Conservation (phyloP, 805 yeast species). For the Monosporozyma siamensis region DNA sequence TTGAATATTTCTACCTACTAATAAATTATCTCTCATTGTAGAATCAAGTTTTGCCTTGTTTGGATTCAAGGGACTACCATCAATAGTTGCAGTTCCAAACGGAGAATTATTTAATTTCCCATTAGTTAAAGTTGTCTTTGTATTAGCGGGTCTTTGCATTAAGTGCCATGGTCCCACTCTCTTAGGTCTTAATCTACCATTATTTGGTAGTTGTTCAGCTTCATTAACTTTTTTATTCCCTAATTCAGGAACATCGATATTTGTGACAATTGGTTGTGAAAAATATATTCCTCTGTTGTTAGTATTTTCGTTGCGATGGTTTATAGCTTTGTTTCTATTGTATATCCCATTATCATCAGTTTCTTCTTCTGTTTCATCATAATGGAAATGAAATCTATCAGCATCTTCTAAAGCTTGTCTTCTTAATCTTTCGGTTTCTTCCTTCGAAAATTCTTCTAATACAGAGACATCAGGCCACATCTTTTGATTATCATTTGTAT, state of each 20-base stretch:
- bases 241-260: slow-evolving; percentile 34
- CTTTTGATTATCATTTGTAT: slow-evolving; percentile 16
- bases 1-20: slow-evolving; percentile 28
- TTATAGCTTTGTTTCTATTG: not conserved
- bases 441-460: slow-evolving; percentile 65
- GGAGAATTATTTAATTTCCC: not conserved
- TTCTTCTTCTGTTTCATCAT: slow-evolving; percentile 28
- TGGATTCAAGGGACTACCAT: not conserved
- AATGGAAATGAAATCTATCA: slow-evolving; percentile 31
- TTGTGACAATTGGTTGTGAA: slow-evolving; percentile 35
- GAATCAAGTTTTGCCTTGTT: not conserved
- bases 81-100: not conserved
- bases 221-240: slow-evolving; percentile 44
- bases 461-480: slow-evolving; percentile 80
- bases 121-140: slow-evolving; percentile 2
- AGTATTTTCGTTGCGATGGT: not conserved
- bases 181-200: slow-evolving; percentile 67
- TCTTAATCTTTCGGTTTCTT: slow-evolving; percentile 48
- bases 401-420: slow-evolving; percentile 34
- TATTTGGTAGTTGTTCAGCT: slow-evolving; percentile 37
- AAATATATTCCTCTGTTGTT: slow-evolving; percentile 30
- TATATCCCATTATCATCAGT: slow-evolving; percentile 6
- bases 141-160: slow-evolving; percentile 12
- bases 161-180: slow-evolving; percentile 68
- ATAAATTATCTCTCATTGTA: slow-evolving; percentile 19